A percentile compares a stretch with the other conserved stretches of the same genome.
Conservation (phyloP, 208 protist genomes). For the Wallacemonas sp. region DNA sequence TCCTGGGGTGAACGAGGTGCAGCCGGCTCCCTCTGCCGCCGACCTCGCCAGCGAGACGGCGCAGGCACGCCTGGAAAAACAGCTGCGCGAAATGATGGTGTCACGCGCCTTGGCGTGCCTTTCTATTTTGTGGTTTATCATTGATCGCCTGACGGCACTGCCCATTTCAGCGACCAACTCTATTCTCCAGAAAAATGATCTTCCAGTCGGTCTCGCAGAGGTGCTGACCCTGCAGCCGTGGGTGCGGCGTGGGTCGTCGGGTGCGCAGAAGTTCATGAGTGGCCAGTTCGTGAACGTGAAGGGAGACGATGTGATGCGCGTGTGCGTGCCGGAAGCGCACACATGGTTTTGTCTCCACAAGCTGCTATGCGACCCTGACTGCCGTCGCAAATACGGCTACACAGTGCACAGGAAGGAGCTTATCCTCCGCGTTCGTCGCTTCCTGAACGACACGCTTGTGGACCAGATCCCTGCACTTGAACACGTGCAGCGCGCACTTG, state of each 20-base stretch:
- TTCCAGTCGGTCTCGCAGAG: constrained; percentile 77
- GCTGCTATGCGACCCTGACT: constrained; percentile 80
- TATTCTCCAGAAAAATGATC: constrained; percentile 82
- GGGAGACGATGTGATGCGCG: constrained; percentile 58
- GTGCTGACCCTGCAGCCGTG: constrained; percentile 80
- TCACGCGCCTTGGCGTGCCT: constrained; percentile 73
- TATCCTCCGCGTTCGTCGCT: constrained; percentile 65
- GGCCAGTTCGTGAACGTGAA: constrained; percentile 54
- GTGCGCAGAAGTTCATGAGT: constrained; percentile 62
- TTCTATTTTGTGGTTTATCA: constrained; percentile 89
- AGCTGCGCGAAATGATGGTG: constrained; percentile 43
- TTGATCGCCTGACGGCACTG: constrained; percentile 72
- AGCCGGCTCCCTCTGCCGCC: background rate
- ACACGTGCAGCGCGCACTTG: constrained; percentile 83
- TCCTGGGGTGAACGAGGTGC: constrained; percentile 31
- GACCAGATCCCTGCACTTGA: constrained; percentile 88
- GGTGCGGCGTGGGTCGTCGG: constrained; percentile 48
- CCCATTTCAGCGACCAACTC: constrained; percentile 74
- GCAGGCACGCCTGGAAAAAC: constrained; percentile 27
- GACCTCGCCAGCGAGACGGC: constrained; percentile 5
- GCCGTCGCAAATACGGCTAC: constrained; percentile 75
- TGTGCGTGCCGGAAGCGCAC: constrained; percentile 86
- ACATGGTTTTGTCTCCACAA: constrained; percentile 91
- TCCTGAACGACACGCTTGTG: constrained; percentile 85
- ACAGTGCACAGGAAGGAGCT: constrained; percentile 82